phyloP scores from a whole-genome alignment of 805 yeast genomes.

The Starmerella floricola region DNA sequence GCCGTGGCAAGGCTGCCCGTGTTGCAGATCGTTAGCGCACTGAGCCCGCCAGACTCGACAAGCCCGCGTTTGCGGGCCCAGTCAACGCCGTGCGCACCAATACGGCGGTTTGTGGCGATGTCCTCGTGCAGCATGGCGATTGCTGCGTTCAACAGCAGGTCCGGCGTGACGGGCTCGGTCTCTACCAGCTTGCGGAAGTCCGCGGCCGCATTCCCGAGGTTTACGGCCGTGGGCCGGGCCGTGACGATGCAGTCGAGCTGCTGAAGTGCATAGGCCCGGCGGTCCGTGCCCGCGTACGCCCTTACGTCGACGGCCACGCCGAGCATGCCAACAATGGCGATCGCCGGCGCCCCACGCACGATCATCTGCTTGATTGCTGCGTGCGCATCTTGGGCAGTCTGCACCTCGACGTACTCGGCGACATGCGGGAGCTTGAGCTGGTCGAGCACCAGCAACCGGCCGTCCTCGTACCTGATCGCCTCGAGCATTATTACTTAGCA shows the following conservation, averaged over 20 bases:
- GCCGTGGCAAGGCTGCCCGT: conserved; percentile 96
- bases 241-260: conserved; percentile 55
- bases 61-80: conserved; percentile 41
- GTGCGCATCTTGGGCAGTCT: conserved; percentile 61
- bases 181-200: conserved; percentile 35
- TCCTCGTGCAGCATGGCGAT: conserved; percentile 59
- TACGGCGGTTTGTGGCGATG: conserved; percentile 56
- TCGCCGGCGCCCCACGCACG: conserved; percentile 97
- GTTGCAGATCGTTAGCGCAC: conserved; percentile 85
- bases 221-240: conserved; percentile 94
- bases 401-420: conserved; percentile 52
- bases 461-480: conserved; percentile 22
- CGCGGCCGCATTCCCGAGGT: conserved; percentile 61
- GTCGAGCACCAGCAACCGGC: conserved; percentile 53
- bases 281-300: conserved; percentile 21
- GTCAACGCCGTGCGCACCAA: conserved; percentile 73
- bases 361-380: conserved; percentile 81
- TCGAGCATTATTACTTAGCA: conserved; percentile 3
- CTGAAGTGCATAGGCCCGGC: conserved; percentile 23
- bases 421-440: conserved; percentile 75
- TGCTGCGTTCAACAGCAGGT: conserved; percentile 27
- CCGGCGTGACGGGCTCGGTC: conserved; percentile 12
- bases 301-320: conserved; percentile 65
- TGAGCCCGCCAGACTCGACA: conserved; percentile 43
- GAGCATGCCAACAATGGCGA: conserved; percentile 85